These are phyloP conservation scores for Colletotrichum euphorbiae DNA, from an alignment of 2,329 filamentous ascomycete genomes.

Conservation along the genomic window DNA sequence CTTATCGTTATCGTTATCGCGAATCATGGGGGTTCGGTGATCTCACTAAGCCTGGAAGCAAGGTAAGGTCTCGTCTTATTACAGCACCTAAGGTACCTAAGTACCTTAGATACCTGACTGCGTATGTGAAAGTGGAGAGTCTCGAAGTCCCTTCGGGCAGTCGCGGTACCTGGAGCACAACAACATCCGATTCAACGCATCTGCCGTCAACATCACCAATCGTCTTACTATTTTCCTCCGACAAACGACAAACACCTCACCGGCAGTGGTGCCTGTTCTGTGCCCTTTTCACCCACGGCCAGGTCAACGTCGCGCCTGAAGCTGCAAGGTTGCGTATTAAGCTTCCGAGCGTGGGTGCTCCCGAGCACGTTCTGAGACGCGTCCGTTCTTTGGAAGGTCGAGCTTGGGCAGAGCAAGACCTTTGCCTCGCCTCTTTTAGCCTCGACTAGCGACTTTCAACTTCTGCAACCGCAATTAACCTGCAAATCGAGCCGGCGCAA, in stretches of 20 bases:
- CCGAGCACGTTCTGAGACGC: conserved; percentile 37
- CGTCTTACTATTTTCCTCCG: neutral
- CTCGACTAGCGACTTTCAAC: neutral
- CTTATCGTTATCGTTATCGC: conserved; percentile 12
- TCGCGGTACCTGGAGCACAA: conserved; percentile 36
- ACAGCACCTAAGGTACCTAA: conserved; percentile 13
- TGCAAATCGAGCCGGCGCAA: neutral
- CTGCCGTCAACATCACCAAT: conserved; percentile 6
- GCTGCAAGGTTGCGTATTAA: conserved; percentile 19
- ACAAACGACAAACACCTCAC: neutral
- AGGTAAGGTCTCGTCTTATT: too few species aligned
- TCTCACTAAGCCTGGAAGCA: conserved; percentile 14
- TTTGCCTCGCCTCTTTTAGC: neutral
- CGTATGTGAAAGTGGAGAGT: conserved; percentile 14
- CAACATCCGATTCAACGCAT: conserved; percentile 33
- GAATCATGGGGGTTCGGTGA: conserved; percentile 12
- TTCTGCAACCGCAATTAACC: neutral
- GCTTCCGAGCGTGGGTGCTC: conserved; percentile 32
- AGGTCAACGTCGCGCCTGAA: neutral
- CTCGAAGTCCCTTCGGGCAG: conserved; percentile 15
- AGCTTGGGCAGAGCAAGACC: conserved; percentile 26
- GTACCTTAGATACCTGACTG: too few species aligned
- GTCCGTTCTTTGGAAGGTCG: conserved; percentile 22
- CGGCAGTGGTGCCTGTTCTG: too few species aligned
- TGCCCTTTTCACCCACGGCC: neutral